Evolutionary conservation across 2,329 filamentous ascomycete species (phyloP).

Genomic region (Paecilomyces niveus): DNA sequence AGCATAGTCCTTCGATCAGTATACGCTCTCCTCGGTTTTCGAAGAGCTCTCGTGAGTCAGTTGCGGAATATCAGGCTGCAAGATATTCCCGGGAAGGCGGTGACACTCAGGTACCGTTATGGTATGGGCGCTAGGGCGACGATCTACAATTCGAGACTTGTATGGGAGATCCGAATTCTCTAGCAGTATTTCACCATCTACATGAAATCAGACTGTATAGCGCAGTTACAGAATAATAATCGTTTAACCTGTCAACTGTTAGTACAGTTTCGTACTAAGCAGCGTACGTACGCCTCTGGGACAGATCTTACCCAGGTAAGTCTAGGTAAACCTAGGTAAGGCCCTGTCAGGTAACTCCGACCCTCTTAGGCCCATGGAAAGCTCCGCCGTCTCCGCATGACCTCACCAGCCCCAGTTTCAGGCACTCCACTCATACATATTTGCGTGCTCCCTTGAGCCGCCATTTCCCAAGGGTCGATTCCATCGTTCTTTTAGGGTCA

Average conservation of each 20-base stretch:
- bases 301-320: too few relatives aligned
- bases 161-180: neutral
- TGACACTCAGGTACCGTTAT: neutral
- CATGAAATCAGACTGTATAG: too few relatives aligned
- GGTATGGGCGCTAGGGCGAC: neutral
- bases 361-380: neutral
- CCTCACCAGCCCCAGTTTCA: slow-evolving; percentile 12
- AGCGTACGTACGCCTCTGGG: too few relatives aligned
- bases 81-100: neutral
- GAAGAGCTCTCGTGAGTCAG: neutral
- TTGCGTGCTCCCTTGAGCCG: neutral
- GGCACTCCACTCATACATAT: neutral
- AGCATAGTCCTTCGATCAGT: too few relatives aligned
- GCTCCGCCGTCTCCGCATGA: slow-evolving; percentile 12
- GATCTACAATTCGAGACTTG: neutral
- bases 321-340: too few relatives aligned
- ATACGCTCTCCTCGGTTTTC: too few relatives aligned
- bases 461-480: neutral
- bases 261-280: too few relatives aligned
- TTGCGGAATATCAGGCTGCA: neutral
- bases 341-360: too few relatives aligned
- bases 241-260: too few relatives aligned
- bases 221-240: too few relatives aligned
- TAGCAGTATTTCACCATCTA: neutral
- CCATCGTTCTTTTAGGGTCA: neutral